Evolutionary conservation across 192 early-diverging fungal species (phyloP).

Genomic region (Umbelopsis isabellina): DNA sequence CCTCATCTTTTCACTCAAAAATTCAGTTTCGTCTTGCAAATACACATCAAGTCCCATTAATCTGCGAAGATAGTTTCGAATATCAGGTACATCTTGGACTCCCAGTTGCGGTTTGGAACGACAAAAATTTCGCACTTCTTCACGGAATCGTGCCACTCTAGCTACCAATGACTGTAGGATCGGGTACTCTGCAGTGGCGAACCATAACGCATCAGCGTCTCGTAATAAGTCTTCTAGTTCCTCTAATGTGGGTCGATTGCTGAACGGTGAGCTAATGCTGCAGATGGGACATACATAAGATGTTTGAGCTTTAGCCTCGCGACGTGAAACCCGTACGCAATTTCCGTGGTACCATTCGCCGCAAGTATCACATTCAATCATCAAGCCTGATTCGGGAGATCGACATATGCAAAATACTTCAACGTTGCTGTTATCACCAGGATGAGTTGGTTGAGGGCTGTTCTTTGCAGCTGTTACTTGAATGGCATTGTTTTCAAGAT

Average conservation of each 20-base stretch:
- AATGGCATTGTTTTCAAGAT: slow-evolving; percentile 19
- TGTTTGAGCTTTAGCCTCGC: slow-evolving; percentile 45
- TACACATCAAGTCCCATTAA: slow-evolving; percentile 47
- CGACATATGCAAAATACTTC: slow-evolving; percentile 64
- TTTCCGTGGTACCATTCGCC: slow-evolving; percentile 67
- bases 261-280: slow-evolving; percentile 16
- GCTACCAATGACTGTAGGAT: slow-evolving; percentile 22
- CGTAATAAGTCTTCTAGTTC: slow-evolving; percentile 42
- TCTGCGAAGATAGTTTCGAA: slow-evolving; percentile 43
- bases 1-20: slow-evolving; percentile 43
- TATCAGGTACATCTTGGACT: slow-evolving; percentile 33
- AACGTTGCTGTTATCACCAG: not conserved
- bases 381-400: slow-evolving; percentile 59
- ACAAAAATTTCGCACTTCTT: slow-evolving; percentile 32
- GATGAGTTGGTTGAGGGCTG: not conserved
- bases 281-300: slow-evolving; percentile 66
- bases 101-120: slow-evolving; percentile 33
- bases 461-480: slow-evolving; percentile 5
- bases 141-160: slow-evolving; percentile 14
- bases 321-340: slow-evolving; percentile 55
- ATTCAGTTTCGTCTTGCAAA: slow-evolving; percentile 44
- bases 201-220: slow-evolving; percentile 43
- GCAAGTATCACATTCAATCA: slow-evolving; percentile 72
- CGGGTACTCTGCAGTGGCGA: slow-evolving; percentile 45
- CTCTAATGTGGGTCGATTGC: slow-evolving; percentile 35